Evolutionary conservation across 768 basidiomycete species (phyloP), one percentile per base, ranked within the genome.

Genomic region (Tephrocybe sp.): DNA sequence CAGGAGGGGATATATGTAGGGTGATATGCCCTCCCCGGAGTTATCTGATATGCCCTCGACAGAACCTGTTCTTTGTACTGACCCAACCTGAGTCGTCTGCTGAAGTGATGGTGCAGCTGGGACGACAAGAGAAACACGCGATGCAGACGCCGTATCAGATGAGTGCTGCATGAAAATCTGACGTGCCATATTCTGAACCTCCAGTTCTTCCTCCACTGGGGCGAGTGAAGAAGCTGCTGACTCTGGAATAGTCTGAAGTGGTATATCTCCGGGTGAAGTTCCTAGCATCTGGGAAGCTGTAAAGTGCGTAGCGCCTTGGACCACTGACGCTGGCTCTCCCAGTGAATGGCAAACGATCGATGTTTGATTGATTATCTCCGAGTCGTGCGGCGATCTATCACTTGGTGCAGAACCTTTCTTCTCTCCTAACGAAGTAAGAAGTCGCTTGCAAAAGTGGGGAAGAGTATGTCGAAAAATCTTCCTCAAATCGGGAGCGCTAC

Each of bases 21-120:
- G 8, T 4, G 7, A 15, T 10, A 43, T 29, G 22, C 42, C 42
- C 3, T 43, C 42, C n/a, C n/a, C n/a, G n/a, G n/a, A n/a, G 9
- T 24, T 2, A 19, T 42, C 36, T 12, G 49, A 45, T 10, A 54
- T 47, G n/a, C 49, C 53, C 19, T 45, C 44, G 3, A 19, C 29
- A 39, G 47, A 36, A 13, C 23, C 24, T 21, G 47, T 3, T 21
- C 21, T 21, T 18, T 18, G 16, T 19, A 7, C 7, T 6, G 37
- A 19, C 19, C n/a, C 19, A 7, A 12, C 16, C 37, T 38, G 33
- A 4, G 33, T 34, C 13, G 33, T 34, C 33, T 34, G 19, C n/a
- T 38, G 37, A 9, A 38, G 37, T 9, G 37, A 18, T 19, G 37
- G 37, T 19, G 37, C 37, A 18, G 37, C 37, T 19, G 37, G 37